A percentile compares a stretch with the other conserved stretches of the same genome.
These are phyloP conservation scores for Candolleomyces aberdarensis DNA, from an alignment of 768 basidiomycete species.

Conservation along the genomic window DNA sequence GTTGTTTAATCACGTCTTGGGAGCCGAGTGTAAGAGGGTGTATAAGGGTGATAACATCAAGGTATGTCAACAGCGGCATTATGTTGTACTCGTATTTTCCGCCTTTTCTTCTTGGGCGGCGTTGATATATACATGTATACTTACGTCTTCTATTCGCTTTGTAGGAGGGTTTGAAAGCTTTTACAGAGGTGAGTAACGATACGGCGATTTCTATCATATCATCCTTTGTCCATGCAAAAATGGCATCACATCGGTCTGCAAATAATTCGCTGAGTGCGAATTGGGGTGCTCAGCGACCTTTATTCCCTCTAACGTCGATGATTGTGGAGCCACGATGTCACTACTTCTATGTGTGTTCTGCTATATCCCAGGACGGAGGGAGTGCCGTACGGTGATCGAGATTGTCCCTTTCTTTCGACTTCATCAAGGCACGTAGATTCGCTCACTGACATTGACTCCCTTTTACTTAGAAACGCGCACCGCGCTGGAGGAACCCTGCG, in stretches of 20 bases:
- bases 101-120: no score
- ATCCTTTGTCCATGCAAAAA: conserved; percentile 4
- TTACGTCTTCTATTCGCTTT: conserved; percentile 4
- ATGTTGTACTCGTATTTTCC: no score
- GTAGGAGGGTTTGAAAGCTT: conserved; percentile 71
- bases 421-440: no score
- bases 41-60: conserved; percentile 70
- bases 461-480: conserved; percentile 11
- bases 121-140: no score
- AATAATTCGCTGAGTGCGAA: no score
- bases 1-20: conserved; percentile 42
- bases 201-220: not conserved
- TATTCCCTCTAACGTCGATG: no score
- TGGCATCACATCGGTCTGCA: not conserved
- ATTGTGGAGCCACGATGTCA: no score
- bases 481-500: conserved; percentile 14
- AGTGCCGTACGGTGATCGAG: no score
- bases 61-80: conserved; percentile 30
- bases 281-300: no score
- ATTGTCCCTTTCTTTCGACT: no score
- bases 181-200: conserved; percentile 50
- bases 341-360: no score
- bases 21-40: conserved; percentile 46
- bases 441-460: not conserved
- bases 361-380: no score